These are phyloP conservation scores for Brassica incana DNA, from an alignment of 345 rosid genomes.

Conservation along the genomic window DNA sequence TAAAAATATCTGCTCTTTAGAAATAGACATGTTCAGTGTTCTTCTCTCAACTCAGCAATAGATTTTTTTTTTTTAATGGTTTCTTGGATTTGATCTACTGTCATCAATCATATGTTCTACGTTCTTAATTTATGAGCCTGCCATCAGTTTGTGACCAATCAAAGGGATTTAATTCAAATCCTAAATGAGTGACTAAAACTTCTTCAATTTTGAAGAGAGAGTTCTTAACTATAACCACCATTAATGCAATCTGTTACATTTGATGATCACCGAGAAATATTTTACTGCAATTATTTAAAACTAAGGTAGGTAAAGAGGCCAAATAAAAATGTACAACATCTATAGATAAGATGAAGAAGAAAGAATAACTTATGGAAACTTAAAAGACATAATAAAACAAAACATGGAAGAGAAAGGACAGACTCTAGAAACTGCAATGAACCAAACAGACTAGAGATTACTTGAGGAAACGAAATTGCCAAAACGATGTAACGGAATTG, in stretches of 20 bases:
- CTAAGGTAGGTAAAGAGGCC: constrained; percentile 17
- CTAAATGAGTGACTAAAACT: neutral
- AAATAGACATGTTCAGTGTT: constrained; percentile 17
- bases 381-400: constrained; percentile 37
- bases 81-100: constrained; percentile 1
- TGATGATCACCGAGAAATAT: neutral
- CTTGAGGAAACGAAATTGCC: constrained; percentile 34
- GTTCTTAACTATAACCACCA: neutral
- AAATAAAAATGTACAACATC: neutral
- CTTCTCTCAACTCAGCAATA: constrained; percentile 12
- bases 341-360: neutral
- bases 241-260: neutral
- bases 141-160: neutral
- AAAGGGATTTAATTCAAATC: neutral
- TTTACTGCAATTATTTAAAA: neutral
- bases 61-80: neutral
- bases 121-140: neutral
- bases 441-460: constrained; percentile 27
- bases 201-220: neutral
- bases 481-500: constrained; percentile 28
- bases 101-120: neutral
- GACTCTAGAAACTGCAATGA: constrained; percentile 28
- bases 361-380: neutral
- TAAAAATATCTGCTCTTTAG: constrained; percentile 14
- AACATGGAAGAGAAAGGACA: constrained; percentile 6